Percentiles rank a stretch among this genome's conserved stretches.
These are phyloP conservation scores for Pisolithus albus DNA, from an alignment of 768 basidiomycete species.

Conservation along the genomic window DNA sequence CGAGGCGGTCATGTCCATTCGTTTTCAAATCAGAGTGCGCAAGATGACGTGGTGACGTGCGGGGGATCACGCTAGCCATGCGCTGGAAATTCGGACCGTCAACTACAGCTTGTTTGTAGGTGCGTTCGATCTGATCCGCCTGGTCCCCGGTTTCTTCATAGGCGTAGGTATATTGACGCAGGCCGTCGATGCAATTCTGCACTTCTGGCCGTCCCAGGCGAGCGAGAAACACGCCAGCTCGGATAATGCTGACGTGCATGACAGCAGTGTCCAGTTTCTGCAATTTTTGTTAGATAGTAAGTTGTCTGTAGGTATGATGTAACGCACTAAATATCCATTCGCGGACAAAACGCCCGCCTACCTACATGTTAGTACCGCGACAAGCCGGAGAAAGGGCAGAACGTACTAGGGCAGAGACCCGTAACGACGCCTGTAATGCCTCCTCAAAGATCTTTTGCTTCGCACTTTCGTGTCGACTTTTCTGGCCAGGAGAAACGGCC, in stretches of 20 bases:
- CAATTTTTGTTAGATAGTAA: conserved; percentile 4
- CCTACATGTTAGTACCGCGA: not conserved
- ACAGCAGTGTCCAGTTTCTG: conserved; percentile 81
- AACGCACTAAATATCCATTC: conserved; percentile 77
- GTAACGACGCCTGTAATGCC: conserved; percentile 75
- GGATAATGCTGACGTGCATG: conserved; percentile 81
- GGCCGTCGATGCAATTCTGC: conserved; percentile 72
- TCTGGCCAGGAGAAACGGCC: conserved; percentile 22
- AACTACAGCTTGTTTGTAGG: conserved; percentile 37
- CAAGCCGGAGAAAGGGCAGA: not conserved
- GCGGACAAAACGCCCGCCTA: conserved; percentile 77
- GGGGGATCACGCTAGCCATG: conserved; percentile 32
- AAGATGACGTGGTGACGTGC: conserved; percentile 8
- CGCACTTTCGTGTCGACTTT: conserved; percentile 59
- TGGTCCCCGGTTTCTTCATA: conserved; percentile 83
- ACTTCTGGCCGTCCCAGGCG: conserved; percentile 80
- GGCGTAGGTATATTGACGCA: conserved; percentile 83
- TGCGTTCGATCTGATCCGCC: conserved; percentile 54
- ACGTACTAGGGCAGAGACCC: conserved; percentile 81
- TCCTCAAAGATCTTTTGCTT: conserved; percentile 74
- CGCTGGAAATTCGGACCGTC: conserved; percentile 36
- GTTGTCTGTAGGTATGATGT: conserved; percentile 11
- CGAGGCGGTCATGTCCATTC: conserved; percentile 13
- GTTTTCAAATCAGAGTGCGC: conserved; percentile 12
- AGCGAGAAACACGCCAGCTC: conserved; percentile 77